phyloP scores from a whole-genome alignment of 257 asterid genomes.

The Dorcoceras hygrometricum region DNA sequence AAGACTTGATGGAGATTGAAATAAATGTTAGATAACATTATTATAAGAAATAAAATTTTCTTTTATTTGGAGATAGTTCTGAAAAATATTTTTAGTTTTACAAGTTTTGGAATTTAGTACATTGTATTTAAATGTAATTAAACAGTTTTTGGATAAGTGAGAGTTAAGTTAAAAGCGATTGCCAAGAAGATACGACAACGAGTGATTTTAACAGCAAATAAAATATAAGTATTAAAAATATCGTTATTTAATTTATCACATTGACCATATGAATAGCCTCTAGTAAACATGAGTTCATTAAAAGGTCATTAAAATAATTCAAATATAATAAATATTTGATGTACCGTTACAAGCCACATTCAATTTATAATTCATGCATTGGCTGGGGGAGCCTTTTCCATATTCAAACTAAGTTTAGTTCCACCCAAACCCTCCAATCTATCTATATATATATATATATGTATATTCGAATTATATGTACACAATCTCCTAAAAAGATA shows the following conservation, averaged over 20 bases:
- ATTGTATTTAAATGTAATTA: no score
- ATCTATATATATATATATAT: no score
- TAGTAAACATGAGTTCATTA: background rate
- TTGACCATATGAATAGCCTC: background rate
- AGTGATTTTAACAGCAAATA: no score
- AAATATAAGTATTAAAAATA: background rate
- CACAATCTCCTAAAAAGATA: background rate
- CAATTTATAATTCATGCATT: background rate
- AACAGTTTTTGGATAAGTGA: no score
- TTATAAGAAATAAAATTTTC: no score
- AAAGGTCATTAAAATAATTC: background rate
- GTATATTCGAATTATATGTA: no score
- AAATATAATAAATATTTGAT: no score
- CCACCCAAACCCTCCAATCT: background rate
- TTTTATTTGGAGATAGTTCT: background rate
- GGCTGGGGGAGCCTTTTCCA: slow-evolving; percentile 2
- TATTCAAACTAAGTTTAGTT: background rate
- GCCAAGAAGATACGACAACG: no score
- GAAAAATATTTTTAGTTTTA: background rate
- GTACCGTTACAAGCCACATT: background rate
- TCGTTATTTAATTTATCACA: background rate
- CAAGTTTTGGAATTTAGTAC: no score
- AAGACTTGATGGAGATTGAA: no score
- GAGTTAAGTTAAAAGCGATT: no score
- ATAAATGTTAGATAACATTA: no score